Base-by-base conservation (phyloP, 345 rosid genomes). In the Aegle marmelos region DNA sequence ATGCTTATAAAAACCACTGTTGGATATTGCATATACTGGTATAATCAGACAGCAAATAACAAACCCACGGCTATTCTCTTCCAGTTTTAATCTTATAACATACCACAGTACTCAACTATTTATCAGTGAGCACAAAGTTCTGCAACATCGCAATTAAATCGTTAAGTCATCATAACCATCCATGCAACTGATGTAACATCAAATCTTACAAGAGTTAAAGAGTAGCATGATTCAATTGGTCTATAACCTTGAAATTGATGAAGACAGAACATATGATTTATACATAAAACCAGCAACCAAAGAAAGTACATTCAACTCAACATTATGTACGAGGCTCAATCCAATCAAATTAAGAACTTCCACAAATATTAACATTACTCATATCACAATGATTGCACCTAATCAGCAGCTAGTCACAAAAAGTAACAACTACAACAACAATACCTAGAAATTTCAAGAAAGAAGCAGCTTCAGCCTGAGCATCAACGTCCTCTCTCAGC, bases 311-410 rank as follows among this genome's bases (percentile, higher is more conserved):
- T 64, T 64, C 68, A 64, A 64, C 45, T 64, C 25, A 17, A 31
- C 34, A 19, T 14, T 30, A 30, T 34, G 36, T 34, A 34, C 70
- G 36, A 34, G 27, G 70, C 70, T 65, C 7, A 22, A 21, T 33
- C 37, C 14, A 34, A 36, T 34, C 22, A 53, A 30, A 48, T 37
- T 31, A 19, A 34, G 48, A 34, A 19, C 58, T 57, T 70, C 73
- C 73, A 59, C 16, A 60, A 64, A 69, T 30, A 65, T 36, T 54
- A 60, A 62, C 72, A 80, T 64, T 57, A 69, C 81, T 41, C 64
- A 36, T 22, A 62, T 36, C 60, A 79, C 77, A n/a, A 36, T 58
- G 68, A 76, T 68, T 68, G 77, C 78, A 68, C 25, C 78, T 73
- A 68, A 25, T 25, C 59, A 62, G 71, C 64, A 73, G 75, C 72